Conservation (phyloP, 306 rosid species). For the Vigna radiata region DNA sequence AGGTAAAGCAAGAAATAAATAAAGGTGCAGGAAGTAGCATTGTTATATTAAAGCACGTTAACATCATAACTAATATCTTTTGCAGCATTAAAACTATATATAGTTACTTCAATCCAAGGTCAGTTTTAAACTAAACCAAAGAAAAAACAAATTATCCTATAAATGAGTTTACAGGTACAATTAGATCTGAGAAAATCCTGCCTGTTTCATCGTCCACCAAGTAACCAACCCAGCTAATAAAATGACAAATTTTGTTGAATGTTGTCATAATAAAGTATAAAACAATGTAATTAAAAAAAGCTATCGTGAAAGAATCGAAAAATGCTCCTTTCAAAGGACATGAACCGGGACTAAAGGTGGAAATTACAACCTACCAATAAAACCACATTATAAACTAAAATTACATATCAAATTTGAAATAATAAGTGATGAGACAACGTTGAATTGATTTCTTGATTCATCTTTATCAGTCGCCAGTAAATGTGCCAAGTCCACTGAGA, state of each 20-base stretch:
- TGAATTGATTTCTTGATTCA: slow-evolving; percentile 17
- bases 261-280: not conserved
- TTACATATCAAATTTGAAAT: slow-evolving; percentile 15
- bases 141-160: too few species aligned
- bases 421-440: not conserved
- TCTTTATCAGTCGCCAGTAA: not conserved
- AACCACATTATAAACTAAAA: not conserved
- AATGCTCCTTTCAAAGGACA: slow-evolving; percentile 18
- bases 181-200: too few species aligned
- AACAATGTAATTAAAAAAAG: not conserved
- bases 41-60: too few species aligned
- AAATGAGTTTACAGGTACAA: too few species aligned
- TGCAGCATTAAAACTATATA: too few species aligned
- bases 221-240: not conserved
- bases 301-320: not conserved
- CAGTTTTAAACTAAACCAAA: too few species aligned
- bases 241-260: not conserved
- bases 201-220: not conserved
- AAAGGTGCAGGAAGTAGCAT: too few species aligned
- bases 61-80: too few species aligned
- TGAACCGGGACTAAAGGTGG: not conserved
- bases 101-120: too few species aligned
- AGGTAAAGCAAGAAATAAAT: too few species aligned
- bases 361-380: not conserved
- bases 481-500: slow-evolving; percentile 10